Conservation (phyloP, 192 early-diverging fungal genomes). For the Glomus cerebriforme region DNA sequence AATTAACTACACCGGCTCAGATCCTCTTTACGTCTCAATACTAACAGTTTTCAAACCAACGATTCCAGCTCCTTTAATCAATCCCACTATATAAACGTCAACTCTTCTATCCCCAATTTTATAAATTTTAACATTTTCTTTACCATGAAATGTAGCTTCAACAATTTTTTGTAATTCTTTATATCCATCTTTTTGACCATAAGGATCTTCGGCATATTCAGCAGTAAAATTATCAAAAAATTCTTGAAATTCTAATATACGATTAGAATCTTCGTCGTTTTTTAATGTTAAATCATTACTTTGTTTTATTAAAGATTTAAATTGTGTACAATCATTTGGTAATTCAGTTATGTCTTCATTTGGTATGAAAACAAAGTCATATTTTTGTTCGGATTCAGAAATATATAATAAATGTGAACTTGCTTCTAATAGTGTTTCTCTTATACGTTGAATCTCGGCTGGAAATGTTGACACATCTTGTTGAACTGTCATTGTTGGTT, state of each 20-base stretch:
- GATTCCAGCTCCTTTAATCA: neutral
- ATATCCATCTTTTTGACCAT: constrained; percentile 19
- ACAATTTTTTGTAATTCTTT: constrained; percentile 15
- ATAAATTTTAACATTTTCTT: constrained; percentile 22
- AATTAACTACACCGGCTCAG: too few species aligned
- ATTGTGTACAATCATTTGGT: neutral
- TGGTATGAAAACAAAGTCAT: constrained; percentile 20
- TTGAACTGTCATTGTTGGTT: neutral
- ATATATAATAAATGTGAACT: neutral
- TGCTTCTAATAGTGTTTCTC: neutral
- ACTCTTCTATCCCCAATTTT: neutral
- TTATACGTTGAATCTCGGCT: constrained; percentile 1
- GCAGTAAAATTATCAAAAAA: constrained; percentile 17
- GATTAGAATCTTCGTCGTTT: neutral
- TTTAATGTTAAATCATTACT: neutral
- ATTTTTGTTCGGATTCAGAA: neutral
- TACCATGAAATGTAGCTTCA: constrained; percentile 10
- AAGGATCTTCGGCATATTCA: constrained; percentile 5
- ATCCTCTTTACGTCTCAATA: constrained; percentile 19
- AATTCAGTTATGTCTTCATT: neutral
- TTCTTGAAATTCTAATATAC: neutral
- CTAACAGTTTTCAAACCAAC: neutral
- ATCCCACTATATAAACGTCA: constrained; percentile 9
- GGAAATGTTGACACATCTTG: neutral
- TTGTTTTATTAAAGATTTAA: neutral